These are phyloP conservation scores for Pyrenophora seminiperda DNA, from an alignment of 2,329 filamentous ascomycete species.

Conservation along the genomic window DNA sequence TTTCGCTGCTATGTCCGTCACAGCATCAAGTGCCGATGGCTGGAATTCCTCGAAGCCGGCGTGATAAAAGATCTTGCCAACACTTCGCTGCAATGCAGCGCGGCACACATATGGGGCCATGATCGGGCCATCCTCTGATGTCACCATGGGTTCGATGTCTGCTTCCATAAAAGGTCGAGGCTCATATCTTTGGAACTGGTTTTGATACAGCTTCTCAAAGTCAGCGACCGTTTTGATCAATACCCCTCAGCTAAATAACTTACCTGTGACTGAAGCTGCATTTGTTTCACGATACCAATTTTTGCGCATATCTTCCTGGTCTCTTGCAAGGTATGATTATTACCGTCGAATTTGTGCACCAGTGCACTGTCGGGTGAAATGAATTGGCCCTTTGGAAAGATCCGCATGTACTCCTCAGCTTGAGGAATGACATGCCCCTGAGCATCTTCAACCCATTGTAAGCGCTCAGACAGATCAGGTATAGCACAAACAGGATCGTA, in stretches of 20 bases:
- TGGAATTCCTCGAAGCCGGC: conserved; percentile 97
- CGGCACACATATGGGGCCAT: conserved; percentile 84
- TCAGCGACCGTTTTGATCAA: conserved; percentile 17
- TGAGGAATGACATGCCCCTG: conserved; percentile 90
- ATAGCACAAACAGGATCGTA: conserved; percentile 87
- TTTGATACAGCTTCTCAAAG: conserved; percentile 78
- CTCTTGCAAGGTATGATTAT: conserved; percentile 94
- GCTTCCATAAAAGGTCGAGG: conserved; percentile 85
- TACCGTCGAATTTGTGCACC: conserved; percentile 80
- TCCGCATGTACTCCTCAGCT: conserved; percentile 79
- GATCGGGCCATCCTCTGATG: conserved; percentile 84
- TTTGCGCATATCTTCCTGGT: conserved; percentile 95
- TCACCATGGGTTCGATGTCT: conserved; percentile 86
- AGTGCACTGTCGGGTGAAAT: conserved; percentile 74
- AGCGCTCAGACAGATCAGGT: conserved; percentile 77
- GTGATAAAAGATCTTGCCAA: conserved; percentile 94
- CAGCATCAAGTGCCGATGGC: conserved; percentile 86
- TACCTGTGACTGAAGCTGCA: conserved; percentile 97
- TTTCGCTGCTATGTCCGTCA: conserved; percentile 86
- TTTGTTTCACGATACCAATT: conserved; percentile 97
- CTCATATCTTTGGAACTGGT: conserved; percentile 97
- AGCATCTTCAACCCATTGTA: conserved; percentile 87
- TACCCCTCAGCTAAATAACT: conserved; percentile 27
- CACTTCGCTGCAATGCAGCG: conserved; percentile 83
- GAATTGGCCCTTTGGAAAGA: conserved; percentile 78